A percentile compares a stretch with the other conserved stretches of the same genome.
These are phyloP conservation scores for Boechera divaricarpa DNA, from an alignment of 345 rosid genomes.

Conservation along the genomic window DNA sequence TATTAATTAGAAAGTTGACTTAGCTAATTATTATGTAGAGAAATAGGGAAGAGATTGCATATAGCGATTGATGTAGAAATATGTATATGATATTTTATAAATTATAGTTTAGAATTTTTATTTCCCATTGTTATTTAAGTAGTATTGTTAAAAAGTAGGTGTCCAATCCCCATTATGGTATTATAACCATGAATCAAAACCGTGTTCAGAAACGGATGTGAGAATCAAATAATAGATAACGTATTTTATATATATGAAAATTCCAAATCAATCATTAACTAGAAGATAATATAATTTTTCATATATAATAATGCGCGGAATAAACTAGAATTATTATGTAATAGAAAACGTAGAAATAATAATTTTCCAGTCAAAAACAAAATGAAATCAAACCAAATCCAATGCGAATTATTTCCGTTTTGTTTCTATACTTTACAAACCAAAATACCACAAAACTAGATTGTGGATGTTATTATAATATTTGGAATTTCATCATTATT, in stretches of 20 bases:
- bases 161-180: neutral
- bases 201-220: neutral
- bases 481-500: no score
- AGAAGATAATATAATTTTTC: neutral
- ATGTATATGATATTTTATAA: no score
- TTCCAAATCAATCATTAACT: neutral
- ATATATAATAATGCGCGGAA: no score
- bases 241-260: neutral
- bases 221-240: neutral
- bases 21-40: neutral
- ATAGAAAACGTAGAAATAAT: no score
- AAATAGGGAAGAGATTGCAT: neutral
- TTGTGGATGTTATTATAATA: neutral
- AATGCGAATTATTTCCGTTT: neutral
- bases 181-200: neutral
- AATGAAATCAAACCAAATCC: neutral
- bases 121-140: neutral
- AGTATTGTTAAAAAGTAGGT: neutral
- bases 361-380: no score
- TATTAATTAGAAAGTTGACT: neutral
- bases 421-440: neutral
- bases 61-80: neutral
- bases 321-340: no score
- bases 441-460: neutral
- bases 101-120: neutral